These are phyloP conservation scores for Kitagawia praeruptora DNA, from an alignment of 129 eudicot genomes.

Conservation along the genomic window DNA sequence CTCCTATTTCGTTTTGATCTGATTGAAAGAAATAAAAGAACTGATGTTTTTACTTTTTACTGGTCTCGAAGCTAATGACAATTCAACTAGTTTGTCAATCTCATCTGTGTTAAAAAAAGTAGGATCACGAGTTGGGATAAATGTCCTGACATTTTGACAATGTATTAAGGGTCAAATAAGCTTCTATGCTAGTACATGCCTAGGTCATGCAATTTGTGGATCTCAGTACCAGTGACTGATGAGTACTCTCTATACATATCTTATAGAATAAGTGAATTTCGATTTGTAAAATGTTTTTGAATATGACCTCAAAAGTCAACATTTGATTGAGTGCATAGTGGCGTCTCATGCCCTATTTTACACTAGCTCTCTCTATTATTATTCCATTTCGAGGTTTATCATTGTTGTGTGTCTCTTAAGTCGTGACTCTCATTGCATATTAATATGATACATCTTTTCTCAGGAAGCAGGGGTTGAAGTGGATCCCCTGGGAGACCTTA, in stretches of 20 bases:
- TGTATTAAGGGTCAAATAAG: background rate
- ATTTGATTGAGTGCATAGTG: background rate
- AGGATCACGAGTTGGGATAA: background rate
- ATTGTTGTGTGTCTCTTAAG: background rate
- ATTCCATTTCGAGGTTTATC: background rate
- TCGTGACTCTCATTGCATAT: background rate
- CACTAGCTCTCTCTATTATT: background rate
- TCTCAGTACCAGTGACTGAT: background rate
- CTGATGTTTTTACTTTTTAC: too few relatives aligned
- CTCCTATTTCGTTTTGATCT: background rate
- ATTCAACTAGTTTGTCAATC: background rate
- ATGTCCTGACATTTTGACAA: background rate
- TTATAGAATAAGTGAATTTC: background rate
- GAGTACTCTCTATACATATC: background rate
- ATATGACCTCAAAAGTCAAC: background rate
- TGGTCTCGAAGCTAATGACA: background rate
- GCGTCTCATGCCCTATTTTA: background rate
- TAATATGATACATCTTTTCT: constrained; percentile 10
- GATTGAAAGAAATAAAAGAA: background rate
- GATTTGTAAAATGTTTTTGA: background rate
- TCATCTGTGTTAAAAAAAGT: background rate
- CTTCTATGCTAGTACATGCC: background rate
- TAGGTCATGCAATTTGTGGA: background rate
- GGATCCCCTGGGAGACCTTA: constrained; percentile 87
- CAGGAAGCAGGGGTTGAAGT: constrained; percentile 93